Conservation (phyloP, 2,329 filamentous ascomycete species). For the Sarocladium oryzae region DNA sequence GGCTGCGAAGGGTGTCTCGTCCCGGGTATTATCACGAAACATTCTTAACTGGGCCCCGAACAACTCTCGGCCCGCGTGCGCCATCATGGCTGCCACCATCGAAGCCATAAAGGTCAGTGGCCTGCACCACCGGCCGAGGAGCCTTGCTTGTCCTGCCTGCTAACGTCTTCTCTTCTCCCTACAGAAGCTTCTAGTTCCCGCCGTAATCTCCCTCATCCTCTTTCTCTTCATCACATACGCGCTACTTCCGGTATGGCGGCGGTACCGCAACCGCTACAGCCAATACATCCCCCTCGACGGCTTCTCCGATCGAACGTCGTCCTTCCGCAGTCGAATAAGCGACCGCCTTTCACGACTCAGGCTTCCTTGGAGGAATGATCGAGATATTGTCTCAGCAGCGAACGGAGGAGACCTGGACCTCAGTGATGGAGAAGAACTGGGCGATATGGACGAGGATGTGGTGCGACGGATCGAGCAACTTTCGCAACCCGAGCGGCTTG, state of each 20-base stretch:
- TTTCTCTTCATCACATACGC: constrained; percentile 62
- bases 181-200: constrained; percentile 65
- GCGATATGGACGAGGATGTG: constrained; percentile 48
- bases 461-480: constrained; percentile 32
- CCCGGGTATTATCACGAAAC: not conserved
- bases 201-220: constrained; percentile 61
- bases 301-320: constrained; percentile 50
- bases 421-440: constrained; percentile 56
- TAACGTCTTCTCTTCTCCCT: not conserved
- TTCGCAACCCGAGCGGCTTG: constrained; percentile 29
- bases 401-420: constrained; percentile 42
- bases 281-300: constrained; percentile 66
- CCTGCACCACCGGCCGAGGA: too few species aligned
- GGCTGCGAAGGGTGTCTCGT: too few species aligned
- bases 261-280: constrained; percentile 63
- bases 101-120: constrained; percentile 5
- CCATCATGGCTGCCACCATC: not conserved
- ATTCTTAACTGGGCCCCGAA: not conserved
- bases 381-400: constrained; percentile 3
- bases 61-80: not conserved
- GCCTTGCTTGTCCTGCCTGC: not conserved
- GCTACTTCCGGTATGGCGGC: constrained; percentile 61
- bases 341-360: constrained; percentile 16
- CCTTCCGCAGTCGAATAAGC: constrained; percentile 45
- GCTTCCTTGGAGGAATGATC: constrained; percentile 6